phyloP scores from a whole-genome alignment of 208 protist species.

The Crithidia fasciculata region DNA sequence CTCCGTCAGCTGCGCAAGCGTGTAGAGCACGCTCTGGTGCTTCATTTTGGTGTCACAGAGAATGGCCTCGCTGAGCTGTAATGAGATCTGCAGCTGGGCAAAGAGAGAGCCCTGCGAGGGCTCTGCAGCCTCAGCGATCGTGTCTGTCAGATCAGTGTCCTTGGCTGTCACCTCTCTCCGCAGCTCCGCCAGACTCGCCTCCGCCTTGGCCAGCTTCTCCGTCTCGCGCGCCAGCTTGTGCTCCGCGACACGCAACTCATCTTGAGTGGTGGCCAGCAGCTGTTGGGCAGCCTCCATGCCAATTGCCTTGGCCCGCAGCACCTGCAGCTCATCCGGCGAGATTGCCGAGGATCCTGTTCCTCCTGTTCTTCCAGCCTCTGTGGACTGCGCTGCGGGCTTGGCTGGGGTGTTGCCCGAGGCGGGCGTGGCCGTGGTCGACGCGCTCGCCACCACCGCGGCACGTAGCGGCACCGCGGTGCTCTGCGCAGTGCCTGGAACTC shows the following conservation, averaged over 20 bases:
- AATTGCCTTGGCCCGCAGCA: constrained; percentile 20
- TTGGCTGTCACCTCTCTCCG: constrained; percentile 8
- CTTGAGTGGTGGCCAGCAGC: constrained; percentile 20
- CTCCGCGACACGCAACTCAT: constrained; percentile 14
- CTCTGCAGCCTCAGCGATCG: neutral
- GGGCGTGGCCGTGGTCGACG: neutral
- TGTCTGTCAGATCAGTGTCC: neutral
- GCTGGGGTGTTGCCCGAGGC: neutral
- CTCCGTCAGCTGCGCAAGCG: constrained; percentile 31
- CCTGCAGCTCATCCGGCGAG: constrained; percentile 17
- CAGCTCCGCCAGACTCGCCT: constrained; percentile 8
- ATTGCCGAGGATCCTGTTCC: neutral
- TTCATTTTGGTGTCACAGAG: constrained; percentile 10
- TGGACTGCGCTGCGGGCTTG: neutral
- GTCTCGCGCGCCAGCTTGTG: constrained; percentile 2
- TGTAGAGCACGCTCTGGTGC: constrained; percentile 35
- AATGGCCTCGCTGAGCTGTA: constrained; percentile 11
- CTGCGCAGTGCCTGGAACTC: neutral
- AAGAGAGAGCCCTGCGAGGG: neutral
- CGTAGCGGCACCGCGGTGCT: neutral
- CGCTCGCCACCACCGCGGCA: neutral
- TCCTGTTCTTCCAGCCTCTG: neutral
- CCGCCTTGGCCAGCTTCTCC: constrained; percentile 4
- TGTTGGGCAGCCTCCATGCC: constrained; percentile 28
- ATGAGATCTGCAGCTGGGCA: constrained; percentile 18